Conservation (phyloP, 768 basidiomycete genomes). For the Dictyophora rubrovolvata region DNA sequence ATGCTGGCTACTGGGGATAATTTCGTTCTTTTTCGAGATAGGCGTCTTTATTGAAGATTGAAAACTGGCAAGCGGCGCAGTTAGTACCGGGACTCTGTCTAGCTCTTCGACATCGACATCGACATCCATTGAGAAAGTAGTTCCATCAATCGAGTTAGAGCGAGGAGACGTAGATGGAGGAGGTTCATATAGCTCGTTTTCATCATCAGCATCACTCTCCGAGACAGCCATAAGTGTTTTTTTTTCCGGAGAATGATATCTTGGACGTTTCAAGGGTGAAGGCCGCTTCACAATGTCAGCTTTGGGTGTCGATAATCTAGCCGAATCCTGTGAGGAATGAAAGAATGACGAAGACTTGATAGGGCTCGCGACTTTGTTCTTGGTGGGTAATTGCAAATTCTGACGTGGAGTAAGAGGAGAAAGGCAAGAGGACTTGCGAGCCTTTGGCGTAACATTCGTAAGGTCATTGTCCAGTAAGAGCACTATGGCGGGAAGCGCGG, state of each 20-base stretch:
- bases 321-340: neutral
- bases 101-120: neutral
- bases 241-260: neutral
- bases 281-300: neutral
- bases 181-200: neutral
- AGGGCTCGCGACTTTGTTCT: neutral
- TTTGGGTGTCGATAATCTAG: neutral
- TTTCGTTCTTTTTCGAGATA: neutral
- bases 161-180: neutral
- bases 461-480: neutral
- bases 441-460: neutral
- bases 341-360: neutral
- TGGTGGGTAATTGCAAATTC: neutral
- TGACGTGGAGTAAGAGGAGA: neutral
- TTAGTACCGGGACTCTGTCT: neutral
- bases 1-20: conserved; percentile 5
- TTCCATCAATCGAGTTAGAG: neutral
- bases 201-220: neutral
- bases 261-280: neutral
- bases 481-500: neutral
- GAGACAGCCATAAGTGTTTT: neutral
- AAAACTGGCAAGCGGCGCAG: neutral
- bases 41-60: too few relatives aligned
- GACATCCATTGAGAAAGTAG: neutral
- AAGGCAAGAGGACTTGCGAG: neutral